Percentiles rank a stretch among this genome's conserved stretches.
Conservation (phyloP, 352 stramenopile species). For the Aphanomyces cochlioides region DNA sequence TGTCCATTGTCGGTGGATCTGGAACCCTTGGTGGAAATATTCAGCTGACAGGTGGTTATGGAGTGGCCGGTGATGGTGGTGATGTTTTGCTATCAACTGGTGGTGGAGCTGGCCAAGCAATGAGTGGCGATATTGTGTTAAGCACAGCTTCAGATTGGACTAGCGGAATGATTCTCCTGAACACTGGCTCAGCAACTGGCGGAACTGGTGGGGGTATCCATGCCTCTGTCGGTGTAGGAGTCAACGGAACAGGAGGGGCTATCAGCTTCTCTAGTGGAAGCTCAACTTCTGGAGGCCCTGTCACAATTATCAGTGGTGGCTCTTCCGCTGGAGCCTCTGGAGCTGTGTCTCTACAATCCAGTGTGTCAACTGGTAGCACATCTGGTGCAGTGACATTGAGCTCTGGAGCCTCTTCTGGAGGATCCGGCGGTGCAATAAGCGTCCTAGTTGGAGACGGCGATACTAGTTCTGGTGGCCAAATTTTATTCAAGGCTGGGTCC, state of each 20-base stretch:
- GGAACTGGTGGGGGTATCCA: slow-evolving; percentile 58
- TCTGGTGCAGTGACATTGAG: slow-evolving; percentile 15
- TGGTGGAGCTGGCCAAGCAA: slow-evolving; percentile 41
- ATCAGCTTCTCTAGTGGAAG: slow-evolving; percentile 25
- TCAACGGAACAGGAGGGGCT: slow-evolving; percentile 52
- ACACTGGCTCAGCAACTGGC: slow-evolving; percentile 45
- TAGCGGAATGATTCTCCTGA: slow-evolving; percentile 52
- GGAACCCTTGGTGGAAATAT: slow-evolving; percentile 47
- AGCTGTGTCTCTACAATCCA: not conserved
- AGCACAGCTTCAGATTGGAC: slow-evolving; percentile 44
- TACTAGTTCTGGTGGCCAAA: not conserved
- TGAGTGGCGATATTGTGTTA: slow-evolving; percentile 48
- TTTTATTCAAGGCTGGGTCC: slow-evolving; percentile 27
- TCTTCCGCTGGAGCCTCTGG: slow-evolving; percentile 6
- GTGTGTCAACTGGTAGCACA: not conserved
- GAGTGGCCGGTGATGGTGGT: slow-evolving; percentile 39
- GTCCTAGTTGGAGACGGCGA: slow-evolving; percentile 1
- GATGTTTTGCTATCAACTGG: slow-evolving; percentile 55
- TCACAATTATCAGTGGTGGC: slow-evolving; percentile 15
- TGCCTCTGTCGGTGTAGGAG: slow-evolving; percentile 50
- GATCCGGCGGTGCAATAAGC: not conserved
- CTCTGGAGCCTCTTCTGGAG: not conserved
- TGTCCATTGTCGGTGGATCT: not conserved
- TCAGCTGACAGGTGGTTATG: slow-evolving; percentile 60
- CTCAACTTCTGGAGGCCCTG: not conserved